A percentile compares a stretch with the other conserved stretches of the same genome.
These are phyloP conservation scores for Penicillium glabrum DNA, from an alignment of 2,329 filamentous ascomycete genomes.

Conservation along the genomic window DNA sequence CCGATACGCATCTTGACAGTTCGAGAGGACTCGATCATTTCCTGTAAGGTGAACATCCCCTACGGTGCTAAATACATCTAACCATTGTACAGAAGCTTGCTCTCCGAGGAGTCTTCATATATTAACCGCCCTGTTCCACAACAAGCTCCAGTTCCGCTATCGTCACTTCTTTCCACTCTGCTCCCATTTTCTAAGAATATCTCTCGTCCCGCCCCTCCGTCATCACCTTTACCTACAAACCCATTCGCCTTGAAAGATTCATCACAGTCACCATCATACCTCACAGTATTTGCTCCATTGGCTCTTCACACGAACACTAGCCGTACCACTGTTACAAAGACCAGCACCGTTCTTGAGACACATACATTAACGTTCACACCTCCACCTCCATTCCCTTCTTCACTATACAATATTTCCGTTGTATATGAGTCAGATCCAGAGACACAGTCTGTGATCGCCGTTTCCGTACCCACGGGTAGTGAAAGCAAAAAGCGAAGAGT, in stretches of 20 bases:
- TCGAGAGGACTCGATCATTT: slow-evolving; percentile 35
- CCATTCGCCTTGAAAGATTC: slow-evolving; percentile 57
- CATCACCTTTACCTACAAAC: slow-evolving; percentile 59
- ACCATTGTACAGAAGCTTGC: slow-evolving; percentile 25
- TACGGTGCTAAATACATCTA: not conserved
- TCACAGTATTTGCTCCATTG: slow-evolving; percentile 70
- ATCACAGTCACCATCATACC: slow-evolving; percentile 64
- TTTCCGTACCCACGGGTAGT: slow-evolving; percentile 25
- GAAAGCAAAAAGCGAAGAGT: slow-evolving; percentile 22
- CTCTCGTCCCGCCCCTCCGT: slow-evolving; percentile 17
- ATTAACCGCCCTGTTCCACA: slow-evolving; percentile 19
- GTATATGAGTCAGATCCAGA: slow-evolving; percentile 37
- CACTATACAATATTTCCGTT: slow-evolving; percentile 34
- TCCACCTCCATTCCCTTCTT: slow-evolving; percentile 36
- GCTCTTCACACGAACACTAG: slow-evolving; percentile 46
- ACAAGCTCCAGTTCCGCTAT: slow-evolving; percentile 29
- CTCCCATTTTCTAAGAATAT: slow-evolving; percentile 40
- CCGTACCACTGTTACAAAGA: slow-evolving; percentile 18
- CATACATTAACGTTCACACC: slow-evolving; percentile 38
- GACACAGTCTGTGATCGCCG: slow-evolving; percentile 33
- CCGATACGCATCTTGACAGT: slow-evolving; percentile 29
- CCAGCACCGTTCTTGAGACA: slow-evolving; percentile 28
- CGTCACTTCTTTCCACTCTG: slow-evolving; percentile 39
- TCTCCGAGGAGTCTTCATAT: slow-evolving; percentile 29
- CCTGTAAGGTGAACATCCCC: slow-evolving; percentile 27